Percentiles rank a stretch among this genome's conserved stretches.
phyloP scores from a whole-genome alignment of 345 rosid species.

The Psidium guajava region DNA sequence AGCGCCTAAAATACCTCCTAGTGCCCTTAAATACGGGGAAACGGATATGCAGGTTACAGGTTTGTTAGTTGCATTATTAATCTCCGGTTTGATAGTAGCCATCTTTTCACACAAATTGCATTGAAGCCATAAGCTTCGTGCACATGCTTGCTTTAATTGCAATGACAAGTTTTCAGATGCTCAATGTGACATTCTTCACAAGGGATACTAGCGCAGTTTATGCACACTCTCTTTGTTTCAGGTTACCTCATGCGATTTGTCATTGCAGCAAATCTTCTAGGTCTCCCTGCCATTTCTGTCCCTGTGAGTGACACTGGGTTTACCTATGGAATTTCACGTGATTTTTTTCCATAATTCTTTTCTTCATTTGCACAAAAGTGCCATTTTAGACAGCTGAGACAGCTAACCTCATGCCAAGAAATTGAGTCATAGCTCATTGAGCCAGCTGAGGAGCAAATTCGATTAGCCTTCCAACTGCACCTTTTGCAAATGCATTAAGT shows the following conservation, averaged over 20 bases:
- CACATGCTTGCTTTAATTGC: neutral
- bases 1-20: conserved; percentile 63
- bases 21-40: conserved; percentile 69
- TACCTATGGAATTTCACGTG: neutral
- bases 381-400: neutral
- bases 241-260: conserved; percentile 70
- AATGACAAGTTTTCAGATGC: neutral
- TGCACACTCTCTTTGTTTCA: conserved; percentile 8
- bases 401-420: neutral
- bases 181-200: neutral
- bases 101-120: neutral
- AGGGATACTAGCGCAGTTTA: neutral
- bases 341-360: neutral
- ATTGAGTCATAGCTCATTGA: neutral
- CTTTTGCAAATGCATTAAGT: neutral
- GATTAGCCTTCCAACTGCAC: neutral
- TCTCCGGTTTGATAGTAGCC: neutral
- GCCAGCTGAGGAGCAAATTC: neutral
- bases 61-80: conserved; percentile 6
- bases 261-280: conserved; percentile 58
- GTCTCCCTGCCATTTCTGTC: conserved; percentile 74
- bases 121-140: neutral
- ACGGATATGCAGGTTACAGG: conserved; percentile 63
- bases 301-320: conserved; percentile 35
- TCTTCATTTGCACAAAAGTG: neutral